A percentile compares a stretch with the other conserved stretches of the same genome.
Evolutionary conservation across 179 eudicot species (phyloP).

Genomic region (Silene noctiflora): DNA sequence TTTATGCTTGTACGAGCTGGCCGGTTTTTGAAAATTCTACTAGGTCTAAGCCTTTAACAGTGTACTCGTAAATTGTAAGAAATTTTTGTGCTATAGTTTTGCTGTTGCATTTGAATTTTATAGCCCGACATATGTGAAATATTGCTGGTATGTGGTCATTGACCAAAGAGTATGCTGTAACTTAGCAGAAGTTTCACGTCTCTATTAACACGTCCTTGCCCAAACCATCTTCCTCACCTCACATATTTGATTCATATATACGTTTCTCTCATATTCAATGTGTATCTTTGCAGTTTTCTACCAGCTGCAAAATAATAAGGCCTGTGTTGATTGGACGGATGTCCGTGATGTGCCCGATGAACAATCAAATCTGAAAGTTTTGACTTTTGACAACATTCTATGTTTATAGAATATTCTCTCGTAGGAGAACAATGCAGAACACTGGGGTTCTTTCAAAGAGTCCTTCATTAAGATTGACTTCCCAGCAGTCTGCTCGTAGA

Average conservation of each 20-base stretch:
- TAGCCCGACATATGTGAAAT: not conserved
- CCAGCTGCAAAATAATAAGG: conserved; percentile 2
- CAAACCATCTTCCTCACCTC: conserved; percentile 6
- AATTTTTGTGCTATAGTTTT: not conserved
- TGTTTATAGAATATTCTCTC: conserved; percentile 19
- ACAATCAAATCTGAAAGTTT: conserved; percentile 20
- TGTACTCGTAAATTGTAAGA: not conserved
- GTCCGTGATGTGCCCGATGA: conserved; percentile 11
- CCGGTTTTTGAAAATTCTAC: not conserved
- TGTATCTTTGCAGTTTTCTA: conserved; percentile 12
- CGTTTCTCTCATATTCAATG: conserved; percentile 3
- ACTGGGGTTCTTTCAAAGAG: conserved; percentile 64
- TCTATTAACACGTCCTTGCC: not conserved
- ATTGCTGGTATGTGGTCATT: not conserved
- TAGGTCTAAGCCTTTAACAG: not conserved
- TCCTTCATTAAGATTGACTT: conserved; percentile 55
- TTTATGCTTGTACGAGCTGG: not conserved
- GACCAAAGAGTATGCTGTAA: not conserved
- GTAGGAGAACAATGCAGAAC: conserved; percentile 58
- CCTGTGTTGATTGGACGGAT: conserved; percentile 17
- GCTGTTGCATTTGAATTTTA: not conserved
- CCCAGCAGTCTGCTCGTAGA: conserved; percentile 79
- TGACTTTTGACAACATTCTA: conserved; percentile 23
- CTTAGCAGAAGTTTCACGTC: not conserved
- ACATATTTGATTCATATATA: not conserved